Evolutionary conservation across 2,329 filamentous ascomycete genomes (phyloP).

Genomic region (Neophaeococcomyces aloes): DNA sequence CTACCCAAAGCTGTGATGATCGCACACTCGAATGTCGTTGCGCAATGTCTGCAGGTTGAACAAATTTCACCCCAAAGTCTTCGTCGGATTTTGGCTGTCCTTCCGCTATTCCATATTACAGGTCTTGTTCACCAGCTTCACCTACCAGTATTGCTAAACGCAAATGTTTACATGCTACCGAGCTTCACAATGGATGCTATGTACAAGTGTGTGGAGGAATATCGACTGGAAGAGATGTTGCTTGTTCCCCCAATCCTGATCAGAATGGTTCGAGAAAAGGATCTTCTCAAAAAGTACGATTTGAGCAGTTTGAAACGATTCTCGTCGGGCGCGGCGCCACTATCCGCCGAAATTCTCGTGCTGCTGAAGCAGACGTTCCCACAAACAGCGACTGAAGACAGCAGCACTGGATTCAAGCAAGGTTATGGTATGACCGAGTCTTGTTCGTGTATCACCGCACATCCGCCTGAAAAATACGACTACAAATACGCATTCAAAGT

Average conservation of each 20-base stretch:
- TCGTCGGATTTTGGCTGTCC: slow-evolving; percentile 44
- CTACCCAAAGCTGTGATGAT: slow-evolving; percentile 29
- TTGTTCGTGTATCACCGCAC: slow-evolving; percentile 52
- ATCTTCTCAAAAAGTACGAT: slow-evolving; percentile 45
- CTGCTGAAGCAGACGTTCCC: slow-evolving; percentile 48
- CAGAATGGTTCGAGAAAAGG: slow-evolving; percentile 45
- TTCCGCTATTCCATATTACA: slow-evolving; percentile 55
- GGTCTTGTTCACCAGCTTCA: slow-evolving; percentile 54
- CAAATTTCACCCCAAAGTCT: slow-evolving; percentile 42
- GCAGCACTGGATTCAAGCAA: slow-evolving; percentile 48
- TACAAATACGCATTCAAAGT: slow-evolving; percentile 46
- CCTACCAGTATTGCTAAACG: slow-evolving; percentile 52
- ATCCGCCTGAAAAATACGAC: slow-evolving; percentile 45
- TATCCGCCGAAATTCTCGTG: slow-evolving; percentile 47
- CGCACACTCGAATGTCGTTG: slow-evolving; percentile 43
- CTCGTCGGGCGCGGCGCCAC: slow-evolving; percentile 50
- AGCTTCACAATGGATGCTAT: slow-evolving; percentile 52
- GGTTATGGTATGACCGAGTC: slow-evolving; percentile 61
- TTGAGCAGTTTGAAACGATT: slow-evolving; percentile 46
- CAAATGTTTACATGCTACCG: slow-evolving; percentile 56
- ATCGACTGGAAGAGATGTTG: slow-evolving; percentile 46
- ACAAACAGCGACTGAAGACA: slow-evolving; percentile 15
- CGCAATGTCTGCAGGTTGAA: slow-evolving; percentile 51
- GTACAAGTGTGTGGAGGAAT: slow-evolving; percentile 42
- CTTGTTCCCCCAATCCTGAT: slow-evolving; percentile 54